Evolutionary conservation across 257 asterid genomes (phyloP).

Genomic region (Lycium barbarum): DNA sequence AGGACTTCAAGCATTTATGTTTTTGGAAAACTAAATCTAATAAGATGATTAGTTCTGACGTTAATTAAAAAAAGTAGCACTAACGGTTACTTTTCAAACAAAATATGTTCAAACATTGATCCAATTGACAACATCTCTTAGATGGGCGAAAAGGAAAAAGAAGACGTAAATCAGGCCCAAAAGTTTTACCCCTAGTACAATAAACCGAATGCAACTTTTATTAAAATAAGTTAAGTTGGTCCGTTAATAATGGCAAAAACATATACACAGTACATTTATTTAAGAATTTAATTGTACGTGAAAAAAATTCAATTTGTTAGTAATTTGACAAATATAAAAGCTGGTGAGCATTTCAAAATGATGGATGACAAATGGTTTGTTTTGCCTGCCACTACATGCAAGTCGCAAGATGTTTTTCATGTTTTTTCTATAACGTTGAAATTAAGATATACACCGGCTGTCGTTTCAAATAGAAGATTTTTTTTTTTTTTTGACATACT

Average conservation of each 20-base stretch:
- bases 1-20: background rate
- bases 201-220: background rate
- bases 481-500: background rate
- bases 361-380: background rate
- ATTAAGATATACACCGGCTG: no score
- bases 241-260: no score
- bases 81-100: conserved; percentile 22
- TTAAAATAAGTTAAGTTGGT: background rate
- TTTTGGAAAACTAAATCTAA: background rate
- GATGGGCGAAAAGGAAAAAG: background rate
- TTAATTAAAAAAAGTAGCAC: background rate
- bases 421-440: no score
- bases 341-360: background rate
- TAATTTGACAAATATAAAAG: no score
- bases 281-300: background rate
- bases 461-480: no score
- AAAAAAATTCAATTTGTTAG: background rate
- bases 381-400: background rate
- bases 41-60: background rate
- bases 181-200: background rate
- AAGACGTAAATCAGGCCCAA: background rate
- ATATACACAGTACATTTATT: background rate
- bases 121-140: background rate
- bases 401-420: background rate
- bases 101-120: background rate